These are phyloP conservation scores for Cladorrhinum sp. DNA, from an alignment of 2,329 filamentous ascomycete genomes.

Conservation along the genomic window DNA sequence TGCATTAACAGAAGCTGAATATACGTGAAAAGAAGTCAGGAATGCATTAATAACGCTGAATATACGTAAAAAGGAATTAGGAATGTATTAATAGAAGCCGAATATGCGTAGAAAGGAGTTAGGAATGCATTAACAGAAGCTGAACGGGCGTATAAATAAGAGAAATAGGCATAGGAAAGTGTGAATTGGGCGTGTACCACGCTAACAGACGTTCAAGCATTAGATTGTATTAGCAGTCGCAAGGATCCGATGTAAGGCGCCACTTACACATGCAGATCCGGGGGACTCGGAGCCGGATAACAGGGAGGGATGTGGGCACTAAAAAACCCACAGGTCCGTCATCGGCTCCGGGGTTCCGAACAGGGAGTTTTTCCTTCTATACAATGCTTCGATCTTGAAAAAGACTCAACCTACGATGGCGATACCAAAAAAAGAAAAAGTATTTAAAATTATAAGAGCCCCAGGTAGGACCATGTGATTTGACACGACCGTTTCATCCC, in stretches of 20 bases:
- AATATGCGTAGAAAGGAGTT: too few species aligned
- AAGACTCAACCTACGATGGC: neutral
- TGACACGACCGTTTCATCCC: too few species aligned
- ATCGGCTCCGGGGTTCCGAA: constrained; percentile 1
- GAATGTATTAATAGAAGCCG: too few species aligned
- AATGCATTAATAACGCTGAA: too few species aligned
- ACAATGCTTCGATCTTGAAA: too few species aligned
- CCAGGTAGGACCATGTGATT: neutral
- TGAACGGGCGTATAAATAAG: too few species aligned
- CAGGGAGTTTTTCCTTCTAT: neutral
- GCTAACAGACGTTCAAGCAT: too few species aligned
- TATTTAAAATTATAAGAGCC: neutral
- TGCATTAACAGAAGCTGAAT: too few species aligned
- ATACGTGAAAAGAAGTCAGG: too few species aligned
- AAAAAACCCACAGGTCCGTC: neutral
- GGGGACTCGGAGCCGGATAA: constrained; percentile 6
- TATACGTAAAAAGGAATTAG: too few species aligned
- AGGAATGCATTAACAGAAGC: too few species aligned
- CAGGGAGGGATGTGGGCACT: neutral
- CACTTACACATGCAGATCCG: constrained; percentile 4
- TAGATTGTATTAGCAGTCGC: neutral
- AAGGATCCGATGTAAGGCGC: neutral
- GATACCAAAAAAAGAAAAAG: neutral
- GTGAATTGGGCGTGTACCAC: neutral
- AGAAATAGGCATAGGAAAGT: too few species aligned